phyloP scores from a whole-genome alignment of 352 stramenopile genomes.

The Hyaloperonospora brassicae region DNA sequence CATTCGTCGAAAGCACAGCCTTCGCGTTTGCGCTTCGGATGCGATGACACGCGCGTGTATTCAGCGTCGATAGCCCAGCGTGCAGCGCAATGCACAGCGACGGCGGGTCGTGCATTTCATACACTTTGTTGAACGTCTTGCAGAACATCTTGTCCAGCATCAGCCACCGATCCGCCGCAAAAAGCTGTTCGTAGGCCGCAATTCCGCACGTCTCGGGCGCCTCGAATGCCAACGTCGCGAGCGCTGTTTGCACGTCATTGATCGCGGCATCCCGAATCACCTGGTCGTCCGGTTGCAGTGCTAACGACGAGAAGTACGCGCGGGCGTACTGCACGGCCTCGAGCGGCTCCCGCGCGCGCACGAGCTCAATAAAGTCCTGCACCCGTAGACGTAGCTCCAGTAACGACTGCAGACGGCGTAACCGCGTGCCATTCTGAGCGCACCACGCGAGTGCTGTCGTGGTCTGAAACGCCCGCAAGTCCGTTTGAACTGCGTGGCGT shows the following conservation, averaged over 20 bases:
- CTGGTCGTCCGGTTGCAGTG: slow-evolving; percentile 56
- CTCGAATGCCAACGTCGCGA: slow-evolving; percentile 70
- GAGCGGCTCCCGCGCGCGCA: slow-evolving; percentile 60
- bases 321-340: slow-evolving; percentile 69
- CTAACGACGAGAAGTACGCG: slow-evolving; percentile 48
- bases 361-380: slow-evolving; percentile 74
- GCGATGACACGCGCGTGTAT: slow-evolving; percentile 62
- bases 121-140: slow-evolving; percentile 57
- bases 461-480: slow-evolving; percentile 44
- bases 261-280: slow-evolving; percentile 44
- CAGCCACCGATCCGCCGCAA: slow-evolving; percentile 52
- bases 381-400: slow-evolving; percentile 69
- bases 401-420: slow-evolving; percentile 58
- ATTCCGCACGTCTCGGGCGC: slow-evolving; percentile 52
- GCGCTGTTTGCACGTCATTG: slow-evolving; percentile 54
- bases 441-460: slow-evolving; percentile 58
- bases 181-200: slow-evolving; percentile 52
- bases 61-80: slow-evolving; percentile 61
- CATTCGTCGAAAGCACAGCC: slow-evolving; percentile 25
- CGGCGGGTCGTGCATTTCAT: slow-evolving; percentile 56
- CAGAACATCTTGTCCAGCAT: slow-evolving; percentile 50
- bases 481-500: slow-evolving; percentile 46
- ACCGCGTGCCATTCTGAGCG: slow-evolving; percentile 54
- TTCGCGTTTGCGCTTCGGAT: slow-evolving; percentile 35
- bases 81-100: slow-evolving; percentile 61